Evolutionary conservation across 345 rosid genomes (phyloP), one percentile per base, ranked within the genome.

Genomic region (Fremontodendron californicum): DNA sequence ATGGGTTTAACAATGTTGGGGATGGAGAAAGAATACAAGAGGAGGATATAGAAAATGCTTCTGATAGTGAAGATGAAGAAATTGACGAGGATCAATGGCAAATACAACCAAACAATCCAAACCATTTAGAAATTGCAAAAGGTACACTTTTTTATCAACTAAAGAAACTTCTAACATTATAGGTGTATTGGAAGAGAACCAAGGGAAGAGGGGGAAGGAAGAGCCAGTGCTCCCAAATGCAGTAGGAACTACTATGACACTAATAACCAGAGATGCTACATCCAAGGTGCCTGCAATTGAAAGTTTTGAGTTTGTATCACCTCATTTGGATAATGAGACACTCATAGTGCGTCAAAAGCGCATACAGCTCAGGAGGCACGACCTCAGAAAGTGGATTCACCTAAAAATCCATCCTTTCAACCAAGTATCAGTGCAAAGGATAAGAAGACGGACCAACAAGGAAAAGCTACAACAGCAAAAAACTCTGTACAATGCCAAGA

Each of bases 301-400:
- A 6, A 18, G 54, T 49, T 35, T 43, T 29, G 72, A 40, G 72
- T 35, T 29, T 76, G 77, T 76, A 58, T 25, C 18, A 4, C 73
- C 75, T 73, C 77, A 79, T 79, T 77, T 69, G 19, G 84, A 78
- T 52, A 35, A 10, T 1, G 77, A 71, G 77, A 46, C 74, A 46
- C 15, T 58, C n/a, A 25, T 2, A 21, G 13, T 31, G 71, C 81
- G 35, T 43, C 65, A 9, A 57, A 75, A 8, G 40, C 70, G 55
- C 31, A 39, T 65, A 55, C 57, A 51, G 51, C 49, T 43, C 49
- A 31, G 11, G 55, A 8, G 57, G 72, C 65, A 61, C 3, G 33
- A 23, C 31, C 77, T 60, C 39, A 6, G 13, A 54, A 62, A 45
- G 65, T 71, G 46, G 21, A 16, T 60, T 63, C 72, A 29, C 40